These are phyloP conservation scores for Knoxia roxburghii DNA, from an alignment of 257 asterid genomes.

Conservation along the genomic window DNA sequence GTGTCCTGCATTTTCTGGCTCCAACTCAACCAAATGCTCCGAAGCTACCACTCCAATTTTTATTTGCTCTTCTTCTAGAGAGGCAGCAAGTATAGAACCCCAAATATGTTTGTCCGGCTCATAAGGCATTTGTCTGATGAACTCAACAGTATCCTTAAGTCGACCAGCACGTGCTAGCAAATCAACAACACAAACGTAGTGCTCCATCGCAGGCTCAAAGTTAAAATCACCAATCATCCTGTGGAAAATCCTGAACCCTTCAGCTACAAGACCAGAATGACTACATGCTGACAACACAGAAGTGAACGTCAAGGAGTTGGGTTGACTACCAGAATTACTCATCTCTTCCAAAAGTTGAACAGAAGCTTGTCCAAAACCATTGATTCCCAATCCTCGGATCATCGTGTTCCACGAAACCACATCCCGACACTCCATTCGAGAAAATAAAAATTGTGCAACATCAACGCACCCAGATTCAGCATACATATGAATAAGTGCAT, in stretches of 20 bases:
- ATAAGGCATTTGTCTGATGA: constrained; percentile 24
- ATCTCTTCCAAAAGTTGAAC: constrained; percentile 28
- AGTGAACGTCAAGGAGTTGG: constrained; percentile 33
- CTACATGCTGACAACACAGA: constrained; percentile 42
- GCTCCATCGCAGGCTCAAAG: constrained; percentile 28
- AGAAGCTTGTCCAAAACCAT: constrained; percentile 35
- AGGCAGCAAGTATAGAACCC: constrained; percentile 38
- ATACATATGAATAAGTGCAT: constrained; percentile 43
- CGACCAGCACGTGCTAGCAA: constrained; percentile 41
- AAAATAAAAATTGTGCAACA: constrained; percentile 26
- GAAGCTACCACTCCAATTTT: constrained; percentile 32
- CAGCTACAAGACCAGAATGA: constrained; percentile 38
- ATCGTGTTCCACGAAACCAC: constrained; percentile 45
- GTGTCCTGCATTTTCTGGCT: constrained; percentile 43
- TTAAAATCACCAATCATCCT: constrained; percentile 25
- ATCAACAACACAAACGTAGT: constrained; percentile 36
- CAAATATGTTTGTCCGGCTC: constrained; percentile 31
- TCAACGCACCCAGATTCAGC: constrained; percentile 31
- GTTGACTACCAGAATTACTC: constrained; percentile 25
- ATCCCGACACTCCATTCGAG: constrained; percentile 27
- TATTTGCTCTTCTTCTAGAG: constrained; percentile 18
- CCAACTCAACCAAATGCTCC: constrained; percentile 30
- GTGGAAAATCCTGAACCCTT: constrained; percentile 28
- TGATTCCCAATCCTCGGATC: constrained; percentile 39
- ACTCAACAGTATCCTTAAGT: constrained; percentile 34